A percentile compares a stretch with the other conserved stretches of the same genome.
These are phyloP conservation scores for Aspergillus sp. DNA, from an alignment of 2,329 filamentous ascomycete genomes.

Conservation along the genomic window DNA sequence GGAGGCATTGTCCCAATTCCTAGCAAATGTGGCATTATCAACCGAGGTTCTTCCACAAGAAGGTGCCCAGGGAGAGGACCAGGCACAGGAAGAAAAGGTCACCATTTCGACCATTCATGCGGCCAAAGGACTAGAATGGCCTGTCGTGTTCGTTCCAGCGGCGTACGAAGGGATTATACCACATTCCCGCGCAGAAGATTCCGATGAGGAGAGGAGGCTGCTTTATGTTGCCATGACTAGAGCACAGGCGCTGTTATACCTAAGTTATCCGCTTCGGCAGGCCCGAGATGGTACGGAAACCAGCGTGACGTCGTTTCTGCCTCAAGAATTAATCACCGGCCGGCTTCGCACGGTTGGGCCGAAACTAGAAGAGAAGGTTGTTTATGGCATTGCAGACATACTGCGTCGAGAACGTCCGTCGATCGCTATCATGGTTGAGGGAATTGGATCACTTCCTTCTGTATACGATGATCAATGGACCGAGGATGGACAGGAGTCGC, in stretches of 20 bases:
- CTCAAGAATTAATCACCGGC: conserved; percentile 51
- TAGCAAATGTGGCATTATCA: conserved; percentile 88
- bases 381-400: conserved; percentile 70
- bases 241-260: conserved; percentile 79
- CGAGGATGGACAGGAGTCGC: conserved; percentile 56
- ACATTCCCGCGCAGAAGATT: conserved; percentile 80
- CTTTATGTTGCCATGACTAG: conserved; percentile 97
- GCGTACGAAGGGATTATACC: conserved; percentile 89
- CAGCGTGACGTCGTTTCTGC: conserved; percentile 71
- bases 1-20: conserved; percentile 72
- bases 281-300: conserved; percentile 60
- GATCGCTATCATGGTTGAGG: conserved; percentile 54
- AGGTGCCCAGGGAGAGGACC: conserved; percentile 57
- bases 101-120: conserved; percentile 97
- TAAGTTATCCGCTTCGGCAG: conserved; percentile 74
- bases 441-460: conserved; percentile 47
- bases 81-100: conserved; percentile 56
- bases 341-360: conserved; percentile 66
- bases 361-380: conserved; percentile 61
- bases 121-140: conserved; percentile 95
- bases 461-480: conserved; percentile 67
- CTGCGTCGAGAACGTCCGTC: conserved; percentile 63
- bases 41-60: conserved; percentile 61
- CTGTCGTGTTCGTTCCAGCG: conserved; percentile 87
- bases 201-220: conserved; percentile 81